These are phyloP conservation scores for Populus trichocarpa DNA, from an alignment of 441 rosid genomes.

Conservation along the genomic window DNA sequence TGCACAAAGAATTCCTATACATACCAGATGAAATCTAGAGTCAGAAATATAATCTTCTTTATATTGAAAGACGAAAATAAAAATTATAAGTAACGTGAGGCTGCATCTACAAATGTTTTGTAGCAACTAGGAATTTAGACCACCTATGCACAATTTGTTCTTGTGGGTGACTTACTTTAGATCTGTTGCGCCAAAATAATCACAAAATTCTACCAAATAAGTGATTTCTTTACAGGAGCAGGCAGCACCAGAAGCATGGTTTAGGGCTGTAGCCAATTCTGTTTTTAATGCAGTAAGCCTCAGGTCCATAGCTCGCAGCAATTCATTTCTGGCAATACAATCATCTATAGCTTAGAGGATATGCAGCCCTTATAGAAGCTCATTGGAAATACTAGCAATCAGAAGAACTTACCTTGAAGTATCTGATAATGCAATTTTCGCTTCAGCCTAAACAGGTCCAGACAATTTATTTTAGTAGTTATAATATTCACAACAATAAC, in stretches of 20 bases:
- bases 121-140: conserved; percentile 7
- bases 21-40: conserved; percentile 8
- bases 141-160: neutral
- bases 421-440: conserved; percentile 37
- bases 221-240: conserved; percentile 37
- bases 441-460: conserved; percentile 34
- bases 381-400: conserved; percentile 7
- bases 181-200: conserved; percentile 48
- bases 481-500: neutral
- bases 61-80: neutral
- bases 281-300: conserved; percentile 51
- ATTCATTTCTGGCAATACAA: conserved; percentile 49
- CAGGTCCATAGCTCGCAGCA: conserved; percentile 56
- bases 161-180: conserved; percentile 46
- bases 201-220: conserved; percentile 41
- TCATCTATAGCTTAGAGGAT: conserved; percentile 12
- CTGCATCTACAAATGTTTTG: conserved; percentile 1
- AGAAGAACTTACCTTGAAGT: conserved; percentile 47
- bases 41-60: neutral
- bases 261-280: conserved; percentile 47
- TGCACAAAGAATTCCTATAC: conserved; percentile 37
- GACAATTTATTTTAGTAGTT: conserved; percentile 19
- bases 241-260: conserved; percentile 33
- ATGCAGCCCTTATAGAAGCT: conserved; percentile 14
- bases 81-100: neutral